A percentile compares a stretch with the other conserved stretches of the same genome.
phyloP scores from a whole-genome alignment of 208 protist genomes.

The Wallacemonas sp. region DNA sequence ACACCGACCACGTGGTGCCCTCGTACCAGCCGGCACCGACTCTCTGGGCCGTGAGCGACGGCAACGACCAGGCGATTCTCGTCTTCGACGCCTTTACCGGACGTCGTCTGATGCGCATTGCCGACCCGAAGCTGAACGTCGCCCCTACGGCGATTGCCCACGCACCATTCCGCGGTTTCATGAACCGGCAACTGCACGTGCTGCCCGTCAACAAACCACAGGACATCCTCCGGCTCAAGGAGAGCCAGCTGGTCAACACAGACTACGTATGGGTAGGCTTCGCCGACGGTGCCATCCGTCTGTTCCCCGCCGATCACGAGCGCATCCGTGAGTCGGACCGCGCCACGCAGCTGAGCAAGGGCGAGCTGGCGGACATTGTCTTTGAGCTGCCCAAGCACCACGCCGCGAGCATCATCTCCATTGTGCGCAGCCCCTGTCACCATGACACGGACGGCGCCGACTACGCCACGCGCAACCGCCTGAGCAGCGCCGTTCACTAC shows the following conservation, averaged over 20 bases:
- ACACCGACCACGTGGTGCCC: conserved; percentile 26
- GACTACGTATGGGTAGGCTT: conserved; percentile 92
- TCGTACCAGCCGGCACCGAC: conserved; percentile 34
- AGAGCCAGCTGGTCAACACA: conserved; percentile 60
- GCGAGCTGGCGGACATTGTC: conserved; percentile 65
- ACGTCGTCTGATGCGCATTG: conserved; percentile 53
- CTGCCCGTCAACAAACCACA: conserved; percentile 60
- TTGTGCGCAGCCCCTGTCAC: conserved; percentile 77
- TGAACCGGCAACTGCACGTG: conserved; percentile 63
- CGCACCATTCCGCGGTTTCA: conserved; percentile 81
- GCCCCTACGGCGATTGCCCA: conserved; percentile 68
- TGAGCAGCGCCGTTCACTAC: conserved; percentile 59
- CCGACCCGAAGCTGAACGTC: conserved; percentile 63
- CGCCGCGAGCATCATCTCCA: conserved; percentile 61
- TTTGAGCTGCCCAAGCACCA: conserved; percentile 89
- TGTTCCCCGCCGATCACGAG: conserved; percentile 64
- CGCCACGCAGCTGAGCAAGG: conserved; percentile 48
- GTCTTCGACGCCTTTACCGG: conserved; percentile 60
- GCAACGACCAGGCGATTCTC: conserved; percentile 54
- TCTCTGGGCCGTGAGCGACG: conserved; percentile 57
- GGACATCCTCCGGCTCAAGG: conserved; percentile 65
- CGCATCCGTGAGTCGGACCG: conserved; percentile 52
- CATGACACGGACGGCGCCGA: conserved; percentile 43
- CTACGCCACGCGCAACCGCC: conserved; percentile 40
- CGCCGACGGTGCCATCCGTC: conserved; percentile 78